Conservation (phyloP, 2,329 filamentous ascomycete species). For the Botrytis fragariae region DNA sequence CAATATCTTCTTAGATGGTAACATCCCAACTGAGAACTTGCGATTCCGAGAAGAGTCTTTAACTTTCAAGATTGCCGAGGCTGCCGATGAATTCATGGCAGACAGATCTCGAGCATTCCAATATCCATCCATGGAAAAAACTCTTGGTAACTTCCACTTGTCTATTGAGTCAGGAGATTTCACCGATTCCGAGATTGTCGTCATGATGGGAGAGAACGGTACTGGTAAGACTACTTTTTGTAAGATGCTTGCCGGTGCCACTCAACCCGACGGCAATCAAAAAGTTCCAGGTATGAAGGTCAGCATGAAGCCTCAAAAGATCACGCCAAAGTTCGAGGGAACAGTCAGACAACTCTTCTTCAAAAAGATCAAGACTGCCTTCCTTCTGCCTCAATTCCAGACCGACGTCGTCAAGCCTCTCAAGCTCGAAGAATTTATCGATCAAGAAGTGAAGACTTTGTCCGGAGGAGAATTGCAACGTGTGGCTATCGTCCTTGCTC, state of each 20-base stretch:
- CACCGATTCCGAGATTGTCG: slow-evolving; percentile 96
- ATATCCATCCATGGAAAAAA: slow-evolving; percentile 93
- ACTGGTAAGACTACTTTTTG: slow-evolving; percentile 99
- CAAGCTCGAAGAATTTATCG: slow-evolving; percentile 98
- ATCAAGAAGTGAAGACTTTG: slow-evolving; percentile 98
- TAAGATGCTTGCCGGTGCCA: slow-evolving; percentile 86
- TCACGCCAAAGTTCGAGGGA: slow-evolving; percentile 95
- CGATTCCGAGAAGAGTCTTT: slow-evolving; percentile 97
- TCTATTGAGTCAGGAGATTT: slow-evolving; percentile 80
- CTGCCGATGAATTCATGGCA: slow-evolving; percentile 79
- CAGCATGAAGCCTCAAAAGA: slow-evolving; percentile 99
- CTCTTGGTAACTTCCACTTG: slow-evolving; percentile 82
- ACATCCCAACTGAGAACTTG: slow-evolving; percentile 97
- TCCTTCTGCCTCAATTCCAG: slow-evolving; percentile 97
- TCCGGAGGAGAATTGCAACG: slow-evolving; percentile 99
- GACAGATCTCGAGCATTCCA: slow-evolving; percentile 82
- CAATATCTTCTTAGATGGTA: slow-evolving; percentile 98
- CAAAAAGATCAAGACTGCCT: slow-evolving; percentile 98
- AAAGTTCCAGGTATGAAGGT: slow-evolving; percentile 93
- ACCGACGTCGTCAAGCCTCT: slow-evolving; percentile 99
- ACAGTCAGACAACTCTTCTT: slow-evolving; percentile 98
- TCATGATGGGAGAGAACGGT: slow-evolving; percentile 99
- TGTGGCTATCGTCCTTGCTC: slow-evolving; percentile 95
- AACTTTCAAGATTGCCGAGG: slow-evolving; percentile 90
- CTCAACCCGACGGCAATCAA: slow-evolving; percentile 80